Percentiles rank a stretch among this genome's conserved stretches.
phyloP scores from a whole-genome alignment of 2,329 filamentous ascomycete species.

The Colletotrichum paranaense region DNA sequence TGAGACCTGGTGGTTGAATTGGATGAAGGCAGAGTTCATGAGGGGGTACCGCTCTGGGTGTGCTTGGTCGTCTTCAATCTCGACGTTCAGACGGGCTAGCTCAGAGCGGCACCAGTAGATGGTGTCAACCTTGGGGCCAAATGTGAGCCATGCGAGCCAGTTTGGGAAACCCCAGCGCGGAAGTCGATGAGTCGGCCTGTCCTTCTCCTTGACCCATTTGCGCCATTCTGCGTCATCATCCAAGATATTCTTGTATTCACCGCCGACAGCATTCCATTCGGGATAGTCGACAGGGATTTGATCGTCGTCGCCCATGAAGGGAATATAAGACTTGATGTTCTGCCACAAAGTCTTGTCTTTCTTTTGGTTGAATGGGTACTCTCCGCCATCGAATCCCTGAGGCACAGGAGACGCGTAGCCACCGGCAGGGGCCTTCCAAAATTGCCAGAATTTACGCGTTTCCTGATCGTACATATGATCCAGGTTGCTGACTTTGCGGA shows the following conservation, averaged over 20 bases:
- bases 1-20: slow-evolving; percentile 97
- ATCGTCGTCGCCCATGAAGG: slow-evolving; percentile 57
- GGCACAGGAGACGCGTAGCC: slow-evolving; percentile 72
- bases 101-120: slow-evolving; percentile 93
- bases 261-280: slow-evolving; percentile 71
- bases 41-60: slow-evolving; percentile 87
- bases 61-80: slow-evolving; percentile 91
- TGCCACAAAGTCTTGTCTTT: slow-evolving; percentile 62
- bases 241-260: slow-evolving; percentile 56
- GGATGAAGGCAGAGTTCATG: slow-evolving; percentile 97
- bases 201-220: slow-evolving; percentile 82
- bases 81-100: slow-evolving; percentile 86
- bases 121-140: slow-evolving; percentile 91
- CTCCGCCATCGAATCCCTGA: slow-evolving; percentile 61
- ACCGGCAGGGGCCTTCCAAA: slow-evolving; percentile 73
- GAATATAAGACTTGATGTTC: slow-evolving; percentile 60
- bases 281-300: slow-evolving; percentile 65
- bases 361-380: slow-evolving; percentile 50
- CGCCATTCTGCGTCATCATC: slow-evolving; percentile 79
- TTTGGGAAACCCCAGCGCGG: slow-evolving; percentile 66
- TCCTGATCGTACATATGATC: slow-evolving; percentile 61
- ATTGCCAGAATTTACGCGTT: slow-evolving; percentile 67
- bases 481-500: slow-evolving; percentile 60
- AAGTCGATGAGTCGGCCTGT: slow-evolving; percentile 87
- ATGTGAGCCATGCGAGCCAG: slow-evolving; percentile 83